Evolutionary conservation across 1,284 basidiomycete species (phyloP).

Genomic region (Ceratobasidium sp.): DNA sequence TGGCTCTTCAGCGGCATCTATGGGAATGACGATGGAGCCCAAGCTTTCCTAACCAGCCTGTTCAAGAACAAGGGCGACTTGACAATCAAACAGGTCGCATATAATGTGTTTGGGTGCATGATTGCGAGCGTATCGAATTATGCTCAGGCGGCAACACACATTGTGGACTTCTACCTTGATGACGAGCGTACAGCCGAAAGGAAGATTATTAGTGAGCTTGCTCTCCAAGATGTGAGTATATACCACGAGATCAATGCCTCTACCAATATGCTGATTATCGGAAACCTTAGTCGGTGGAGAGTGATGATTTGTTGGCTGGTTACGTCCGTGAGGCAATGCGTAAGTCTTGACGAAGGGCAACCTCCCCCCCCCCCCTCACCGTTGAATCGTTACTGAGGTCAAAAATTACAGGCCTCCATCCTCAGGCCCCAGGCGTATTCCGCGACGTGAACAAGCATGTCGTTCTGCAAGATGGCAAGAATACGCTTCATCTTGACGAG

Average conservation of each 20-base stretch:
- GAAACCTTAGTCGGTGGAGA: constrained; percentile 32
- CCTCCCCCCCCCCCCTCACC: background rate
- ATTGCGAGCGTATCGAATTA: constrained; percentile 39
- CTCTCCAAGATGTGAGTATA: background rate
- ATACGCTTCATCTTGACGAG: constrained; percentile 44
- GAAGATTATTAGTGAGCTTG: constrained; percentile 37
- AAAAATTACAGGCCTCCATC: constrained; percentile 44
- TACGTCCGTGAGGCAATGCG: constrained; percentile 63
- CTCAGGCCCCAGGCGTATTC: constrained; percentile 51
- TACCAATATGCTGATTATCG: background rate
- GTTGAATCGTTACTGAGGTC: background rate
- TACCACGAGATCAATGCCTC: background rate
- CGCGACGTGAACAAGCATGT: constrained; percentile 51
- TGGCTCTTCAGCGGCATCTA: constrained; percentile 33
- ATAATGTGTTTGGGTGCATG: constrained; percentile 41
- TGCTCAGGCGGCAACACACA: constrained; percentile 36
- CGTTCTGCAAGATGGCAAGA: constrained; percentile 46
- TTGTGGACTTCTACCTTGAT: constrained; percentile 42
- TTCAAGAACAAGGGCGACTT: constrained; percentile 25
- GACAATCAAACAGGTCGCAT: constrained; percentile 32
- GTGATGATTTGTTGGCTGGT: constrained; percentile 51
- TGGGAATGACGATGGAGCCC: constrained; percentile 18
- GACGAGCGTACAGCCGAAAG: constrained; percentile 36
- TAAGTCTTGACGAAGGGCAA: constrained; percentile 48
- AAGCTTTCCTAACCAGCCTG: constrained; percentile 7